Evolutionary conservation across 495 filamentous ascomycete species (phyloP).

Genomic region (Penicillium samsonianum): DNA sequence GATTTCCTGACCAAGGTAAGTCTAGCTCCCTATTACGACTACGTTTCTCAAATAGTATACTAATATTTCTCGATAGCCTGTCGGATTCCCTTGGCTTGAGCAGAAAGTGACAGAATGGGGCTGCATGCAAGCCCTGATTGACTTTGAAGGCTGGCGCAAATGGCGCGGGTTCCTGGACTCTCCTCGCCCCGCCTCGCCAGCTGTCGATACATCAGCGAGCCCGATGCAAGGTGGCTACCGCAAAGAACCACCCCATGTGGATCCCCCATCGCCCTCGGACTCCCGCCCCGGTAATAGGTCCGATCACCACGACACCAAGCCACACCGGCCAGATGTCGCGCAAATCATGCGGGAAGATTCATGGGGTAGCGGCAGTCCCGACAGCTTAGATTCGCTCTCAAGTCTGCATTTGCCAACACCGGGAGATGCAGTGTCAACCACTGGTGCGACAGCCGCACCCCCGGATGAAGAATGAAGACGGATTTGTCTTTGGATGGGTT

Average conservation of each 20-base stretch:
- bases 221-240: conserved; percentile 35
- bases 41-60: conserved; percentile 1
- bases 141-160: conserved; percentile 96
- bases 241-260: conserved; percentile 13
- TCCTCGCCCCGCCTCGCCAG: conserved; percentile 24
- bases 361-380: conserved; percentile 40
- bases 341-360: conserved; percentile 37
- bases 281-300: conserved; percentile 18
- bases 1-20: conserved; percentile 97
- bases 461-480: conserved; percentile 9
- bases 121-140: conserved; percentile 97
- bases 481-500: not conserved
- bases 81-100: conserved; percentile 96
- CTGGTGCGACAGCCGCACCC: not conserved
- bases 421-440: conserved; percentile 5
- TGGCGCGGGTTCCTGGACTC: conserved; percentile 80
- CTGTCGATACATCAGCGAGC: conserved; percentile 28
- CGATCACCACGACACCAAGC: conserved; percentile 15
- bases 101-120: conserved; percentile 99
- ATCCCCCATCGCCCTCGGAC: conserved; percentile 21
- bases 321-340: conserved; percentile 21
- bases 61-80: conserved; percentile 60
- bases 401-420: conserved; percentile 22
- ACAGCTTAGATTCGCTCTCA: conserved; percentile 32
- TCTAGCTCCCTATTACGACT: conserved; percentile 3